These are phyloP conservation scores for Globisporangium ultimum DNA, from an alignment of 352 stramenopile species.

Conservation along the genomic window DNA sequence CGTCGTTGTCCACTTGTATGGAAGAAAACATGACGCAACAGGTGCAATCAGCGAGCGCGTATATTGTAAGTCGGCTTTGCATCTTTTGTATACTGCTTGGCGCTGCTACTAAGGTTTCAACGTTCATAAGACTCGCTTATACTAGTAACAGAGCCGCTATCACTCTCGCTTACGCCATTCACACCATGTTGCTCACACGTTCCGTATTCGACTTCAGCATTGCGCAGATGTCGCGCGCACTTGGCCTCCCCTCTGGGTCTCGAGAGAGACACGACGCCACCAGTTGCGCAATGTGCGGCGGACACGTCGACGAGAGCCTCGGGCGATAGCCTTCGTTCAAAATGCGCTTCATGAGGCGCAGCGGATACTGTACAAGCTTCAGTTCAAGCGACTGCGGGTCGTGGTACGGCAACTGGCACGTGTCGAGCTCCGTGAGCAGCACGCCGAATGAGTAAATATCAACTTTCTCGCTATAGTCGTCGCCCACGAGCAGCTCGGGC, in stretches of 20 bases:
- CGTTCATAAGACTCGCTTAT: too few species aligned
- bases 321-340: conserved; percentile 56
- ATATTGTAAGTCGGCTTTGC: too few species aligned
- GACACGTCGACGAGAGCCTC: conserved; percentile 46
- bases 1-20: too few species aligned
- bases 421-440: conserved; percentile 73
- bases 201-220: conserved; percentile 20
- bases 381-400: conserved; percentile 37
- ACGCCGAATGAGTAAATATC: conserved; percentile 81
- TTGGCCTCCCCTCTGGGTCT: conserved; percentile 46
- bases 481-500: conserved; percentile 54
- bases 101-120: too few species aligned
- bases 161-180: neutral
- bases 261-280: conserved; percentile 50
- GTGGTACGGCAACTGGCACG: conserved; percentile 64
- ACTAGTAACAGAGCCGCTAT: neutral
- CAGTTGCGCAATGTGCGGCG: conserved; percentile 54
- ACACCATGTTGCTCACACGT: conserved; percentile 7
- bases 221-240: conserved; percentile 39
- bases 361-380: conserved; percentile 42
- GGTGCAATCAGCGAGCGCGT: too few species aligned
- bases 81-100: too few species aligned
- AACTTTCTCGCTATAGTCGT: conserved; percentile 69
- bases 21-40: too few species aligned
- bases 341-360: conserved; percentile 60